Conservation (phyloP, 805 yeast species). For the Schwanniomyces polymorphus region DNA sequence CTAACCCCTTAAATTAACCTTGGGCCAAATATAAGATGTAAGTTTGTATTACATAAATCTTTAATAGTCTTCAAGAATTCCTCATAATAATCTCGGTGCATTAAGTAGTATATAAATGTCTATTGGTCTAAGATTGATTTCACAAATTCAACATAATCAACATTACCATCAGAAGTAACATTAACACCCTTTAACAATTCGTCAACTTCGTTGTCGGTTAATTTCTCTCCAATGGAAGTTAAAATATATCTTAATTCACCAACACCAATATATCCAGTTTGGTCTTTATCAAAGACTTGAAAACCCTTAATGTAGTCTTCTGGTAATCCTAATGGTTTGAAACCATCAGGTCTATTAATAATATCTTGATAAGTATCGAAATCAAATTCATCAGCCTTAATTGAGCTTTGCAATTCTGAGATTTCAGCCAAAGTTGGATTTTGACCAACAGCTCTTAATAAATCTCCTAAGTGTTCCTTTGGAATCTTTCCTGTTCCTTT, state of each 20-base stretch:
- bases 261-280: slow-evolving; percentile 93
- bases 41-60: background rate
- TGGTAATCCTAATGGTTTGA: slow-evolving; percentile 83
- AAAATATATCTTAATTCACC: slow-evolving; percentile 95
- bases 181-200: slow-evolving; percentile 94
- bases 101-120: slow-evolving; percentile 2
- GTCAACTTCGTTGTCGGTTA: slow-evolving; percentile 88
- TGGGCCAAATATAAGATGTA: background rate
- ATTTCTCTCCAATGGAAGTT: slow-evolving; percentile 94
- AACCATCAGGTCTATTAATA: slow-evolving; percentile 84
- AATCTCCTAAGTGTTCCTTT: slow-evolving; percentile 81
- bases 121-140: slow-evolving; percentile 90
- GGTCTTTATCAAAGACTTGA: slow-evolving; percentile 96
- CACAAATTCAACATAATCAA: slow-evolving; percentile 92
- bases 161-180: slow-evolving; percentile 90
- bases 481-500: slow-evolving; percentile 93
- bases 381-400: slow-evolving; percentile 57
- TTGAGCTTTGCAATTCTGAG: slow-evolving; percentile 41
- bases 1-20: background rate
- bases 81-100: background rate
- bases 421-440: slow-evolving; percentile 95
- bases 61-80: background rate
- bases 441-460: slow-evolving; percentile 95
- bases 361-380: slow-evolving; percentile 75
- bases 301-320: slow-evolving; percentile 88